phyloP scores from a whole-genome alignment of 441 rosid species.

The Sinapis alba region DNA sequence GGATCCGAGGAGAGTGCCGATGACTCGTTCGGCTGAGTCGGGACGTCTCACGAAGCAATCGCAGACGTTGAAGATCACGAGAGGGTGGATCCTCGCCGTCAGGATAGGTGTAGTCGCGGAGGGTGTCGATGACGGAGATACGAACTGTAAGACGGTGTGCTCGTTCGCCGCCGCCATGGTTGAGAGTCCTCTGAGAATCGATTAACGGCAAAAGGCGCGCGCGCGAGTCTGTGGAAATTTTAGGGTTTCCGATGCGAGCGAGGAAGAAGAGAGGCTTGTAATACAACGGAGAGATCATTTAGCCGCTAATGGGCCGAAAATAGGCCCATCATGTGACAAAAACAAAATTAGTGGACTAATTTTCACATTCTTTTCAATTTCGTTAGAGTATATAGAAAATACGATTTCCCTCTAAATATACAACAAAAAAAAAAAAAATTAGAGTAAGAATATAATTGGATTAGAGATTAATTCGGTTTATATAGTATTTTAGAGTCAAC shows the following conservation, averaged over 20 bases:
- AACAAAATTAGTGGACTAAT: too few species aligned
- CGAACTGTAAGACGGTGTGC: slow-evolving; percentile 69
- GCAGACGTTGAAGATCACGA: slow-evolving; percentile 91
- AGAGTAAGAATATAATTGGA: too few species aligned
- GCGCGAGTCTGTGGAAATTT: slow-evolving; percentile 15
- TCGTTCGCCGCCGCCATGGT: slow-evolving; percentile 60
- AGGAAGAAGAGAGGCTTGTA: neutral
- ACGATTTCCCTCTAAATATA: too few species aligned
- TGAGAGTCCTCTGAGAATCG: slow-evolving; percentile 17
- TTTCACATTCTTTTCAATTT: too few species aligned
- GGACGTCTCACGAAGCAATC: slow-evolving; percentile 96
- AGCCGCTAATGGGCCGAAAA: slow-evolving; percentile 12
- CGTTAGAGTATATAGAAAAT: too few species aligned
- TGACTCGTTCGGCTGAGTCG: slow-evolving; percentile 92
- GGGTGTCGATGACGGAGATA: slow-evolving; percentile 35
- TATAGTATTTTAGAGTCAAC: neutral
- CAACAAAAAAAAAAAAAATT: too few species aligned
- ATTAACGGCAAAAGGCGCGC: slow-evolving; percentile 23
- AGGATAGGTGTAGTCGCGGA: slow-evolving; percentile 30
- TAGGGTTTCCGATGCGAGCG: slow-evolving; percentile 36
- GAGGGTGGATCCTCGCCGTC: slow-evolving; percentile 76
- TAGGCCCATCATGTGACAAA: slow-evolving; percentile 20
- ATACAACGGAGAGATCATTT: neutral
- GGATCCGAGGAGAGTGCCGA: slow-evolving; percentile 94
- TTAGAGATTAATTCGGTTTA: too few species aligned